Conservation (phyloP, 768 basidiomycete genomes). For the Coprinellus aureogranulatus region DNA sequence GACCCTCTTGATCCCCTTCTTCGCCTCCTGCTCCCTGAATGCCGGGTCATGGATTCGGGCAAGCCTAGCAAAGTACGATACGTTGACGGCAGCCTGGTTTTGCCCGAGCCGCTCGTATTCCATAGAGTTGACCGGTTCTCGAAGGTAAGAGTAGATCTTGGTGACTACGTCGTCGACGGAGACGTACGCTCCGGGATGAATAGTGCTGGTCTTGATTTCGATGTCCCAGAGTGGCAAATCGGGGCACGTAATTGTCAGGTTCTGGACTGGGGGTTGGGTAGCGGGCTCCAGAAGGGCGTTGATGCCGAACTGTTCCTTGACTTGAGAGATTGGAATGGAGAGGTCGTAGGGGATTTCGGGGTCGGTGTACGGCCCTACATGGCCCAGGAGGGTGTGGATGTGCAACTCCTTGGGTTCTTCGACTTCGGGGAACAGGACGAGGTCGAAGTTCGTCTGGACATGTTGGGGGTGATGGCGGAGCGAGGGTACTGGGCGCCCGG, state of each 20-base stretch:
- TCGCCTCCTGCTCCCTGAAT: conserved; percentile 34
- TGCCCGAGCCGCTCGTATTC: conserved; percentile 44
- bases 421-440: conserved; percentile 23
- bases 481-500: conserved; percentile 24
- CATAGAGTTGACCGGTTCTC: conserved; percentile 37
- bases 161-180: conserved; percentile 51
- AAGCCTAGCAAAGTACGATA: conserved; percentile 46
- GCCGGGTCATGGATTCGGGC: conserved; percentile 29
- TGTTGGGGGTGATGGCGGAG: conserved; percentile 30
- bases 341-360: conserved; percentile 41
- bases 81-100: conserved; percentile 34
- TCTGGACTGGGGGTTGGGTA: conserved; percentile 39
- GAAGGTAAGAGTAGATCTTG: conserved; percentile 46
- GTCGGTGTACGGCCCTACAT: conserved; percentile 24
- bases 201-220: conserved; percentile 28
- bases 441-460: conserved; percentile 9
- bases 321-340: conserved; percentile 26
- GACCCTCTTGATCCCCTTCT: conserved; percentile 52
- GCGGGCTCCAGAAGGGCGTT: conserved; percentile 40
- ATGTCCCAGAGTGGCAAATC: conserved; percentile 27
- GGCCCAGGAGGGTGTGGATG: conserved; percentile 43
- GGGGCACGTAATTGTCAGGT: conserved; percentile 33
- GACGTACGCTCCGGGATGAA: conserved; percentile 29
- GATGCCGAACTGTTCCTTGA: conserved; percentile 20
- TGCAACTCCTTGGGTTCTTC: conserved; percentile 29